phyloP scores from a whole-genome alignment of 306 rosid genomes.

The Luffa acutangula region DNA sequence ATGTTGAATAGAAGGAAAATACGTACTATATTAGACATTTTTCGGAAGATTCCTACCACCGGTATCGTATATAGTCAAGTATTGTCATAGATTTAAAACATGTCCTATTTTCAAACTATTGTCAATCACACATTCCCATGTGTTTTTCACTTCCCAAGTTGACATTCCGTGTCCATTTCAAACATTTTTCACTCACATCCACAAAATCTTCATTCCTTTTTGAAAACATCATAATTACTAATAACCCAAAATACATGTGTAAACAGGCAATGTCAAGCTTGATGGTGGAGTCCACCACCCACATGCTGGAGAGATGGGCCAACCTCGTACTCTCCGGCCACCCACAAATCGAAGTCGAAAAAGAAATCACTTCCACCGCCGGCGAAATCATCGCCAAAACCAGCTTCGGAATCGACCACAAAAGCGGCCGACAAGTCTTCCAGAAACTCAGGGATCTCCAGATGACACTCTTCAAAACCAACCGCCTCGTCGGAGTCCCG shows the following conservation, averaged over 20 bases:
- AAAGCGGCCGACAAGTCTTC: slow-evolving; percentile 31
- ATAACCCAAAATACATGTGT: neutral
- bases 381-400: slow-evolving; percentile 85
- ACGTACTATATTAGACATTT: no score
- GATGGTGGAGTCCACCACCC: slow-evolving; percentile 47
- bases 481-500: slow-evolving; percentile 74
- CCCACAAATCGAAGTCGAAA: slow-evolving; percentile 46
- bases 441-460: slow-evolving; percentile 53
- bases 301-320: slow-evolving; percentile 59
- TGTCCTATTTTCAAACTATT: neutral
- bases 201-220: no score
- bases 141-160: neutral
- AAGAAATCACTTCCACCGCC: slow-evolving; percentile 36
- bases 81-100: no score
- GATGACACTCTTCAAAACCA: slow-evolving; percentile 47
- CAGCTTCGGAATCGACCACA: slow-evolving; percentile 57
- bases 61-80: no score
- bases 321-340: slow-evolving; percentile 30
- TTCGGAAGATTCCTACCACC: no score
- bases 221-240: no score
- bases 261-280: slow-evolving; percentile 46
- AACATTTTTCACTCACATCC: no score
- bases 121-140: neutral
- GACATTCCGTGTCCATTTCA: neutral
- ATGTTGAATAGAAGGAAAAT: no score